These are phyloP conservation scores for Clausena lansium DNA, from an alignment of 345 rosid species.

Conservation along the genomic window DNA sequence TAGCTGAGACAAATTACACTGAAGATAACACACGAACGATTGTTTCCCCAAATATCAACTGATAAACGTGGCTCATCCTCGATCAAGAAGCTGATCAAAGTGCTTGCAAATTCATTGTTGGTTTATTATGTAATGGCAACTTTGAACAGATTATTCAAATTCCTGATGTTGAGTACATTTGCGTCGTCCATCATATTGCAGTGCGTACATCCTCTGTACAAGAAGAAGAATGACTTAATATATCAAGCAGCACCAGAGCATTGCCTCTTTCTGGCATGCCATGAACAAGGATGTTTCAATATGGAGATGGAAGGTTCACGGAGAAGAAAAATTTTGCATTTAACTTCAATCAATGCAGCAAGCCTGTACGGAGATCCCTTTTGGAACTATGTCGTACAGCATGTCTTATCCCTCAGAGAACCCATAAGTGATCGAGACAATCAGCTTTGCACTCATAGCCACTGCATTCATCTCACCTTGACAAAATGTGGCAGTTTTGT, in stretches of 20 bases:
- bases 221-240: not conserved
- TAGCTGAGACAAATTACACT: not conserved
- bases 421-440: not conserved
- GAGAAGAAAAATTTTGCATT: constrained; percentile 1
- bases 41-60: not conserved
- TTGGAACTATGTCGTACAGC: constrained; percentile 29
- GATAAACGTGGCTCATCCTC: constrained; percentile 12
- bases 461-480: constrained; percentile 11
- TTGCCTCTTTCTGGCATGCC: too few relatives aligned
- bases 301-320: constrained; percentile 17
- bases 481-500: constrained; percentile 28
- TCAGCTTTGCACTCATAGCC: constrained; percentile 10
- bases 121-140: not conserved
- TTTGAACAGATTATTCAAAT: not conserved
- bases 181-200: constrained; percentile 6
- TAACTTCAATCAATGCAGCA: not conserved
- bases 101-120: not conserved
- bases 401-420: constrained; percentile 11
- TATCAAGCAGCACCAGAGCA: too few relatives aligned
- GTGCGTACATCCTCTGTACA: constrained; percentile 3
- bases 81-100: constrained; percentile 18
- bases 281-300: constrained; percentile 20
- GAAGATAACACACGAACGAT: not conserved
- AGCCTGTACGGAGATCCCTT: constrained; percentile 18
- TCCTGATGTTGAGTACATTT: not conserved